phyloP scores from a whole-genome alignment of 495 filamentous ascomycete genomes.

The Thermochaetoides thermophila region DNA sequence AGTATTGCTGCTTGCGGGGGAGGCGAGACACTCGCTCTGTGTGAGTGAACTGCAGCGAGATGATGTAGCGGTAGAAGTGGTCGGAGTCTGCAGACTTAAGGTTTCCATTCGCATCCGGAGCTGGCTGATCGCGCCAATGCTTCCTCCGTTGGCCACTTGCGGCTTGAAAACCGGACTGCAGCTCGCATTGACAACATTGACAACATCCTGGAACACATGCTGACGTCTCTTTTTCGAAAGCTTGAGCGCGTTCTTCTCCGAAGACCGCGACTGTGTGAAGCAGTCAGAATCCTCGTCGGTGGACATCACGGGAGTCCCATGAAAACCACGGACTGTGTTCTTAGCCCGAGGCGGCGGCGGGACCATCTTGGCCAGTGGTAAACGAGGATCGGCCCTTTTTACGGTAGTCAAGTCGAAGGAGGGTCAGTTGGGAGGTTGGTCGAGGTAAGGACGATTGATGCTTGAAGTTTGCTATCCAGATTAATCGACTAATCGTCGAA shows the following conservation, averaged over 20 bases:
- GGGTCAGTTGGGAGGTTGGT: not conserved
- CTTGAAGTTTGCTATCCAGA: too few relatives aligned
- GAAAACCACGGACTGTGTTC: slow-evolving; percentile 62
- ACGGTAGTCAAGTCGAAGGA: slow-evolving; percentile 6
- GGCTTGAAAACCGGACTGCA: slow-evolving; percentile 49
- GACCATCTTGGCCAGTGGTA: slow-evolving; percentile 21
- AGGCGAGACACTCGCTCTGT: slow-evolving; percentile 25
- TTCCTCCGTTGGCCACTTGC: slow-evolving; percentile 32
- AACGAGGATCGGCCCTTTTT: too few relatives aligned
- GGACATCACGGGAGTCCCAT: slow-evolving; percentile 57
- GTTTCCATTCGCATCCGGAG: slow-evolving; percentile 60
- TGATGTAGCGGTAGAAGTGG: slow-evolving; percentile 15
- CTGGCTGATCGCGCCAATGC: slow-evolving; percentile 55
- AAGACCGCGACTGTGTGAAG: slow-evolving; percentile 22
- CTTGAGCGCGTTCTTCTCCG: slow-evolving; percentile 17
- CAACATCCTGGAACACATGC: slow-evolving; percentile 21
- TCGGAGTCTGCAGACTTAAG: slow-evolving; percentile 38
- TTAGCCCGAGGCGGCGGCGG: slow-evolving; percentile 44
- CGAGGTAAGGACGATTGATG: too few relatives aligned
- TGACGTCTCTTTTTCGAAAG: slow-evolving; percentile 13
- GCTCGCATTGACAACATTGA: slow-evolving; percentile 42
- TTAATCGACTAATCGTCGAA: too few relatives aligned
- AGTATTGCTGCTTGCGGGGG: slow-evolving; percentile 13
- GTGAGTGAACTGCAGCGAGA: slow-evolving; percentile 29
- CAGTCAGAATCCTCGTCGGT: slow-evolving; percentile 76